Evolutionary conservation across 2,329 filamentous ascomycete genomes (phyloP).

Genomic region (Cephalotrichum gorgonifer): DNA sequence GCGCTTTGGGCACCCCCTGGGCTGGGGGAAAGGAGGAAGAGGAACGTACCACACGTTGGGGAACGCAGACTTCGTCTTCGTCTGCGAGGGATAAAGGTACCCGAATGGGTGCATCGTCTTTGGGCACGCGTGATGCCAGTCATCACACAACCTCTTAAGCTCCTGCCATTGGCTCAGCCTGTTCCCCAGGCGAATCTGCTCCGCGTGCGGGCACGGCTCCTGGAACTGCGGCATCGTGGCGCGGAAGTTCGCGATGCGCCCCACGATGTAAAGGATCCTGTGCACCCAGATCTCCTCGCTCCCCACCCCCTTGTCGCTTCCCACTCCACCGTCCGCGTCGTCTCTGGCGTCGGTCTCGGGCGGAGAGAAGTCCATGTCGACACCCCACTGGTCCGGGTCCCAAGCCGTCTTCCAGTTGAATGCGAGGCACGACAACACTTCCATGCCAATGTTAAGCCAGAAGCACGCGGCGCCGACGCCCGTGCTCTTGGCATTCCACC

Average conservation of each 20-base stretch:
- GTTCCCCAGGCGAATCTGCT: constrained; percentile 53
- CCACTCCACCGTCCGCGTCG: constrained; percentile 21
- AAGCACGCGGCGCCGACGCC: constrained; percentile 84
- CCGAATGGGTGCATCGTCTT: constrained; percentile 81
- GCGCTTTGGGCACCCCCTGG: too few species aligned
- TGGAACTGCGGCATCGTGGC: constrained; percentile 55
- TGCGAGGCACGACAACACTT: constrained; percentile 77
- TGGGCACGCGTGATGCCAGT: constrained; percentile 71
- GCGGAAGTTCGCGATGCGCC: constrained; percentile 78
- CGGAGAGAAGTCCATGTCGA: constrained; percentile 60
- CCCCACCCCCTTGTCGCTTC: constrained; percentile 23
- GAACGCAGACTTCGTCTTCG: constrained; percentile 61
- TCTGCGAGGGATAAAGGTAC: constrained; percentile 60
- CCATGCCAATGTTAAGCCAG: constrained; percentile 87
- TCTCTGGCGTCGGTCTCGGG: constrained; percentile 30
- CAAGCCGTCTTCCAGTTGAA: constrained; percentile 82
- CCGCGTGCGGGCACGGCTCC: constrained; percentile 47
- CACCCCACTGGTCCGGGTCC: constrained; percentile 83
- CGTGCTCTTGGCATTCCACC: constrained; percentile 70
- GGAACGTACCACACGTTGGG: constrained; percentile 69
- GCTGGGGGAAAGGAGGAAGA: background rate
- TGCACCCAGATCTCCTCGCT: constrained; percentile 81
- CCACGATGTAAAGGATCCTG: constrained; percentile 78
- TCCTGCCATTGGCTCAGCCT: constrained; percentile 67
- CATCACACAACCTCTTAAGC: constrained; percentile 71